Conservation (phyloP, 2,329 filamentous ascomycete genomes). For the Ophiostoma quercus region DNA sequence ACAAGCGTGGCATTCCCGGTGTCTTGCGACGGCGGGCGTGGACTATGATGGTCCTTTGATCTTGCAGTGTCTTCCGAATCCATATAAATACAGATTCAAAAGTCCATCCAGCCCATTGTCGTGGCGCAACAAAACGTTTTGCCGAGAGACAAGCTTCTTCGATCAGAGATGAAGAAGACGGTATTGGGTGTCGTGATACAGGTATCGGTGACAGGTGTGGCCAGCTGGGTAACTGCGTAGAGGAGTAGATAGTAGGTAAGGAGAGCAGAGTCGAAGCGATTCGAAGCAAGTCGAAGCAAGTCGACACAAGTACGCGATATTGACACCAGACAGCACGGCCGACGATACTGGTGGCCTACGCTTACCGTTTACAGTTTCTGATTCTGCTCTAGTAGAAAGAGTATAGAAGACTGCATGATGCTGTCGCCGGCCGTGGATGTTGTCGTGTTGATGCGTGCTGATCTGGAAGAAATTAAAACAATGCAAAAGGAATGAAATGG, state of each 20-base stretch:
- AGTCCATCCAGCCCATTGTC: slow-evolving; percentile 11
- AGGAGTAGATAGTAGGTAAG: not conserved
- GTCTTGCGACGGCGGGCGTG: slow-evolving; percentile 16
- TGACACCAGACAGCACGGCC: not conserved
- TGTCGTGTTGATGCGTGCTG: not conserved
- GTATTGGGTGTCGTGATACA: not conserved
- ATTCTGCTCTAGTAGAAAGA: not conserved
- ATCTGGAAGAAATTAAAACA: too few species aligned
- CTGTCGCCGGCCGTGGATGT: not conserved
- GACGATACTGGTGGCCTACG: not conserved
- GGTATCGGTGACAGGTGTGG: slow-evolving; percentile 13
- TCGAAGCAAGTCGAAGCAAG: not conserved
- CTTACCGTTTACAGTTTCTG: not conserved
- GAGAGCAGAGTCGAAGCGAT: not conserved
- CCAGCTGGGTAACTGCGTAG: slow-evolving; percentile 12
- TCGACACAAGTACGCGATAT: not conserved
- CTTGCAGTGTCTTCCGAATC: not conserved
- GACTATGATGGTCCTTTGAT: slow-evolving; percentile 19
- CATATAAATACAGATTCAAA: not conserved
- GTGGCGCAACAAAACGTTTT: slow-evolving; percentile 14
- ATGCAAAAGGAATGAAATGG: not conserved
- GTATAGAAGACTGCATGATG: not conserved
- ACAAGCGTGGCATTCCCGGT: not conserved
- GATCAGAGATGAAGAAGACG: not conserved
- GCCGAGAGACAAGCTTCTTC: slow-evolving; percentile 7